phyloP scores from a whole-genome alignment of 1,284 basidiomycete species.

The Bondarzewia mesenterica region DNA sequence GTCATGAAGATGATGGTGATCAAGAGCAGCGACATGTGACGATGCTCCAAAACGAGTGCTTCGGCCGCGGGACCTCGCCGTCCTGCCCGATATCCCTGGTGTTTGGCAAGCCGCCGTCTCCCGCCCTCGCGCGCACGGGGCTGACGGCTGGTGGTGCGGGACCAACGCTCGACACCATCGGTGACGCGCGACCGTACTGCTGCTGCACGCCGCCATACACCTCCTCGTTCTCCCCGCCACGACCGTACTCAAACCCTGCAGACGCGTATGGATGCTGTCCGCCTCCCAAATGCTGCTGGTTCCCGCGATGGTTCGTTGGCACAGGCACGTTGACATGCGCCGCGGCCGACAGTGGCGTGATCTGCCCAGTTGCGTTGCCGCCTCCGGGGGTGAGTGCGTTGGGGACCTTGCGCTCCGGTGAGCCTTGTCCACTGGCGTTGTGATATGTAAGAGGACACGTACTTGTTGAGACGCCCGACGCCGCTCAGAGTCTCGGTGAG shows the following conservation, averaged over 20 bases:
- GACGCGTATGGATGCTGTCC: conserved; percentile 62
- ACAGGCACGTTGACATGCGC: conserved; percentile 69
- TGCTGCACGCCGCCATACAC: conserved; percentile 33
- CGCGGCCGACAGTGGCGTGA: conserved; percentile 60
- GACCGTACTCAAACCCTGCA: conserved; percentile 45
- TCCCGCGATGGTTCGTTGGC: conserved; percentile 37
- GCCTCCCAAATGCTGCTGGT: conserved; percentile 25
- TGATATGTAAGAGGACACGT: conserved; percentile 61
- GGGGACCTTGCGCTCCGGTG: conserved; percentile 55
- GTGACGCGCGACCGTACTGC: conserved; percentile 61
- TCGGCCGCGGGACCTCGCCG: conserved; percentile 40
- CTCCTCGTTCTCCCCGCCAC: conserved; percentile 31
- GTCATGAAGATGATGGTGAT: conserved; percentile 7
- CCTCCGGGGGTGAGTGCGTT: conserved; percentile 44
- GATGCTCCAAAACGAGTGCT: conserved; percentile 54
- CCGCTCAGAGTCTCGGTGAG: conserved; percentile 39
- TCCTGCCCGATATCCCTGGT: conserved; percentile 50
- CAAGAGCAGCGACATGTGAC: conserved; percentile 71
- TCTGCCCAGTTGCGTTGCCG: conserved; percentile 37
- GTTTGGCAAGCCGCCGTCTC: conserved; percentile 56
- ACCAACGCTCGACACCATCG: conserved; percentile 53
- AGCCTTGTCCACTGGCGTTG: conserved; percentile 63
- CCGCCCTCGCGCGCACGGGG: conserved; percentile 58
- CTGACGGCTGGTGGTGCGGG: conserved; percentile 64
- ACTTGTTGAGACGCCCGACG: conserved; percentile 49